Evolutionary conservation across 495 filamentous ascomycete genomes (phyloP), one percentile per base, ranked within the genome.

Genomic region (Haplographium delicatum): DNA sequence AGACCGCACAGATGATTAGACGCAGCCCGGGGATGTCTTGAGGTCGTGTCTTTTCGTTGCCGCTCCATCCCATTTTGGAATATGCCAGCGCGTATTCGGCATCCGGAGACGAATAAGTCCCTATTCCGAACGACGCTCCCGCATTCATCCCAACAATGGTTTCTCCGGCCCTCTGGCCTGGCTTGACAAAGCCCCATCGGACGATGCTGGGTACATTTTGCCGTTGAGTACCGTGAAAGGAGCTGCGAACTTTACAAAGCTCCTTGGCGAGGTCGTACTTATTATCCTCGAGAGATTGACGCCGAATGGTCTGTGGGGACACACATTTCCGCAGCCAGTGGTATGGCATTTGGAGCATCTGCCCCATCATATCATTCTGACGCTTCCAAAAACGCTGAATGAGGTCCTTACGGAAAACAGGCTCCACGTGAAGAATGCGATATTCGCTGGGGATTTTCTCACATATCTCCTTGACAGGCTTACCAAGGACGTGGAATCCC

Each of bases 391-490:
- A 70, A 6, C 50, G 60, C 20, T n/a, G 34, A 9, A 48, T 37
- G 0, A 73, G 56, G 42, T 71, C 61, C 10, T 20, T 46, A 7
- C 69, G 61, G 15, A 73, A 43, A 18, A 73, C 54, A 16, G 63
- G 65, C 35, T 73, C 69, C 18, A 68, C 62, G 34, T 72, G 69
- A 13, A 72, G 62, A 44, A 72, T 60, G n/a, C 68, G 57, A 39
- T 63, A 68, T 5, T 44, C 28, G 18, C 50, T 23, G 5, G 63
- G 58, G 23, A 69, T 57, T 5, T 51, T 52, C 9, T 42, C 56
- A 27, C 63, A 65, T 10, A 72, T 65, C 23, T 71, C 47, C 25
- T 67, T 56, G 13, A 65, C 60, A 19, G 66, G 63, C 41, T 63
- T 52, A 4, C 58, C 63, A 30, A 72, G 56, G 28, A 65, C 8